Base-by-base conservation (phyloP, 495 filamentous ascomycete genomes). In the Jackrogersella multiformis region DNA sequence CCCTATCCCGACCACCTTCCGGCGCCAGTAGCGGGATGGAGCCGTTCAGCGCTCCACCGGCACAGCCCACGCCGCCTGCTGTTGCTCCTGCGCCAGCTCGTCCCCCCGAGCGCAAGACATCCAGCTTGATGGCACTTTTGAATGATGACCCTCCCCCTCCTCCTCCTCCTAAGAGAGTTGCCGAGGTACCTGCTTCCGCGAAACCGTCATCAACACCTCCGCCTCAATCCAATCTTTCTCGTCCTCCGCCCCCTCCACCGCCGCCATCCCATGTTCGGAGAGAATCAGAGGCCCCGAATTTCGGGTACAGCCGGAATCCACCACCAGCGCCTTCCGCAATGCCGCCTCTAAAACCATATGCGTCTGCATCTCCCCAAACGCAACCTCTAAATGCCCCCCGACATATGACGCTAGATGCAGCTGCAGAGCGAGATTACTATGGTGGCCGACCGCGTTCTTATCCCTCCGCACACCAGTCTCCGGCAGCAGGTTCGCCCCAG, bases 101-200 rank as follows among this genome's bases (percentile, higher is more conserved):
- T 12, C 73, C 77, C 2, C 66, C 77, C 0, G 76, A 80, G 62
- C 71, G 77, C n/a, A 82, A 82, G 62, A 79, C 75, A 4, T 82
- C 79, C 49, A 83, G 64, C n/a, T 64, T 84, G 53, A 81, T 82
- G 76, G 77, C 80, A n/a, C 68, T 84, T 45, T 69, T 84, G 18
- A 84, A 84, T 64, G 78, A 82, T 38, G 81, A 82, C 20, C 74
- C 76, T n/a, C 76, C 80, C 9, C 73, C 80, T 9, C 59, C 75
- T 52, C 68, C 72, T 9, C 64, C 69, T 1, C 66, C 69, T 0
- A 82, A 81, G 70, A 73, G 81, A 51, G 64, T 81, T 21, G 46
- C 41, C 48, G 81, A 84, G 16, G 71, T 81, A 9, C 61, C 78
- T 28, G 54, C 57, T 7, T 32, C 68, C n/a, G 42, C 69, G 16